phyloP scores from a whole-genome alignment of 2,329 filamentous ascomycete species.

The Hysterium pulicare region DNA sequence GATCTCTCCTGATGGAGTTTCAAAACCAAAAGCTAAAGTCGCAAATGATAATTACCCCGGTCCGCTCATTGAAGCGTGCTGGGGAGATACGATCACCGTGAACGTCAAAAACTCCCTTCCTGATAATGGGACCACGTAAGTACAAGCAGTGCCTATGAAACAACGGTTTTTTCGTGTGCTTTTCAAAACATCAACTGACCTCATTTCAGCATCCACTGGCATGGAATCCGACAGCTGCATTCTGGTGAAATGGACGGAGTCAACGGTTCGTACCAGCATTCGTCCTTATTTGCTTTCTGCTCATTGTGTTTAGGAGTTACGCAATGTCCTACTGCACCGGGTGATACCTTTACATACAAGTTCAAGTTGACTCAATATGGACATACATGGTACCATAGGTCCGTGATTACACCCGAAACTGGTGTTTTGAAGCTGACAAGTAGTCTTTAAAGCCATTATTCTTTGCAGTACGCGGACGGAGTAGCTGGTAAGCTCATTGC shows the following conservation, averaged over 20 bases:
- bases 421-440: no score
- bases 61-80: conserved; percentile 10
- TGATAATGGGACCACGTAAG: conserved; percentile 50
- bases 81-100: conserved; percentile 7
- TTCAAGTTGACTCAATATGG: conserved; percentile 1
- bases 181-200: no score
- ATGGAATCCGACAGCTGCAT: conserved; percentile 54
- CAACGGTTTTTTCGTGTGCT: no score
- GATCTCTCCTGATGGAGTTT: background rate
- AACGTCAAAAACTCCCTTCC: conserved; percentile 49
- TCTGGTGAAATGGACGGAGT: conserved; percentile 55
- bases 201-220: conserved; percentile 51
- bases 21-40: conserved; percentile 7
- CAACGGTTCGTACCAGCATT: conserved; percentile 20
- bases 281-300: background rate
- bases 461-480: conserved; percentile 21
- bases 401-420: conserved; percentile 48
- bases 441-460: conserved; percentile 9
- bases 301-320: conserved; percentile 20
- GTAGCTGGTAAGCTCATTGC: conserved; percentile 13
- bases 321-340: conserved; percentile 27
- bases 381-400: conserved; percentile 47
- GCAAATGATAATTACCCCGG: conserved; percentile 10
- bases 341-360: conserved; percentile 2
- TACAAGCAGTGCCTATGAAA: no score